A percentile compares a stretch with the other conserved stretches of the same genome.
phyloP scores from a whole-genome alignment of 23 red algal genomes.

The Cyanidiococcus yangmingshanensis region DNA sequence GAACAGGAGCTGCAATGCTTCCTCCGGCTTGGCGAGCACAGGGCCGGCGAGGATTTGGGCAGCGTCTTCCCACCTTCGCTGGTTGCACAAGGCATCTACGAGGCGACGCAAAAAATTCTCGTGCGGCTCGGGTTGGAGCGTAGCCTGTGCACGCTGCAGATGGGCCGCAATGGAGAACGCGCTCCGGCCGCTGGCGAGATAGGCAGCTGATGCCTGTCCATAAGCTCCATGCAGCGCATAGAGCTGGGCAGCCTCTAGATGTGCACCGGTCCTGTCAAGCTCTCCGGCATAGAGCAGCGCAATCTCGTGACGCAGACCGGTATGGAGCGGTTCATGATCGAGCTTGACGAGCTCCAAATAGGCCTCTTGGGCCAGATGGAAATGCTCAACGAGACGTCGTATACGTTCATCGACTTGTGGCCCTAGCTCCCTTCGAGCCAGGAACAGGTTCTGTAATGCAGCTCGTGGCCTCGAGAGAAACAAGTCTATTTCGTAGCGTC shows the following conservation, averaged over 20 bases:
- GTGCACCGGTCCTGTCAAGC: background rate
- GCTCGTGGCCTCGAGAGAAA: conserved; percentile 32
- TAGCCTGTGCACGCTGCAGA: background rate
- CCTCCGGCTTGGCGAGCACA: background rate
- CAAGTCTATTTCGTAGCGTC: conserved; percentile 54
- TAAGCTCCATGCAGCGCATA: background rate
- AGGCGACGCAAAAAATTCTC: background rate
- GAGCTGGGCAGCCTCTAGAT: background rate
- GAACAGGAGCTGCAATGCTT: conserved; percentile 4
- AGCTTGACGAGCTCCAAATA: background rate
- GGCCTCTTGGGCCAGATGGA: background rate
- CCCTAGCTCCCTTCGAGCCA: background rate
- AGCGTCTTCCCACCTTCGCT: background rate
- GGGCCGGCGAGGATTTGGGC: background rate
- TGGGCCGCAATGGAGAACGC: background rate
- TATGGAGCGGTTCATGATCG: background rate
- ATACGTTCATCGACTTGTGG: background rate
- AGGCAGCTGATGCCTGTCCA: background rate
- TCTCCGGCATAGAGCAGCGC: background rate
- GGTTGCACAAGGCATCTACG: background rate
- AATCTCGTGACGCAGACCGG: background rate
- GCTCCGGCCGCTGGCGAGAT: background rate
- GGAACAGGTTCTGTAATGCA: conserved; percentile 27
- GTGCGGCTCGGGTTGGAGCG: background rate
- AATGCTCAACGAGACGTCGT: background rate